Conservation (phyloP, 495 filamentous ascomycete species). For the Cercophora sp. region DNA sequence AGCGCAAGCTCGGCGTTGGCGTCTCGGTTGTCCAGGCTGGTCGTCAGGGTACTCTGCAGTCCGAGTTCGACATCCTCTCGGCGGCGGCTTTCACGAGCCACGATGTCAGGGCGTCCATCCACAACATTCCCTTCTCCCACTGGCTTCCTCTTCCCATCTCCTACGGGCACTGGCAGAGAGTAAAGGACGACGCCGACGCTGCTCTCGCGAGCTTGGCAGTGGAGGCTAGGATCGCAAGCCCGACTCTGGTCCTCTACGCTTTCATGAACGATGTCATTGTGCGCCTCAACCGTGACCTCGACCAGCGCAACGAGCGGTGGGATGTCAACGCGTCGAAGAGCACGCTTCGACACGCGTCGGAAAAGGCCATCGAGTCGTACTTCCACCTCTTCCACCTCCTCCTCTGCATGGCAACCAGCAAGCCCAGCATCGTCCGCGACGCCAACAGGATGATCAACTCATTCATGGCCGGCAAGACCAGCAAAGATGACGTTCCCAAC, state of each 20-base stretch:
- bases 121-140: conserved; percentile 34
- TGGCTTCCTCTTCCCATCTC: conserved; percentile 51
- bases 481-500: conserved; percentile 42
- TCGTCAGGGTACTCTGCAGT: conserved; percentile 26
- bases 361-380: conserved; percentile 52
- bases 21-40: conserved; percentile 22
- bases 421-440: conserved; percentile 19
- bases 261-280: conserved; percentile 53
- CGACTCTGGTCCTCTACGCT: conserved; percentile 37
- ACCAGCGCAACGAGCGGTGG: not conserved
- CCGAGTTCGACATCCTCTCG: conserved; percentile 50
- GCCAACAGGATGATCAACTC: conserved; percentile 31
- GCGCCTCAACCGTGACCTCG: conserved; percentile 37
- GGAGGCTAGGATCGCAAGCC: conserved; percentile 8
- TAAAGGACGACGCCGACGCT: conserved; percentile 20
- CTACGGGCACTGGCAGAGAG: conserved; percentile 39
- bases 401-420: conserved; percentile 36
- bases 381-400: conserved; percentile 52
- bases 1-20: conserved; percentile 43
- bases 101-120: conserved; percentile 34
- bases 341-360: conserved; percentile 44
- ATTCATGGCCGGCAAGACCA: conserved; percentile 36
- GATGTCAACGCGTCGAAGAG: conserved; percentile 20
- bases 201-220: conserved; percentile 18
- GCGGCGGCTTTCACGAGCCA: conserved; percentile 33